Conservation (phyloP, 768 basidiomycete genomes). For the Mycena galopus region DNA sequence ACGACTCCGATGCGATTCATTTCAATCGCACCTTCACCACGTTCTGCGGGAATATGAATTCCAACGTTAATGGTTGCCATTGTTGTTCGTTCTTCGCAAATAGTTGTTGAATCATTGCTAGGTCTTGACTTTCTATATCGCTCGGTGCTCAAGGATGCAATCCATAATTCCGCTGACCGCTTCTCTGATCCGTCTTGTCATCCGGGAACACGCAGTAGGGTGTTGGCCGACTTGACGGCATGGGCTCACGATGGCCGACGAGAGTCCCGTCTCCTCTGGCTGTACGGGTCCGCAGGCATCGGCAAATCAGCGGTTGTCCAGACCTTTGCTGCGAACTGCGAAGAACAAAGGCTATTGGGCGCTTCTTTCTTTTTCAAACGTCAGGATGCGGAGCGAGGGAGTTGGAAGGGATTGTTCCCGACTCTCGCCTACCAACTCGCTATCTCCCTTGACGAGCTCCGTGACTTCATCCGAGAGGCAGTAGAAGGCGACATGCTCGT, state of each 20-base stretch:
- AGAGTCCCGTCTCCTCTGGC: constrained; percentile 30
- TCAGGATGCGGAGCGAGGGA: constrained; percentile 39
- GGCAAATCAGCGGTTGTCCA: constrained; percentile 42
- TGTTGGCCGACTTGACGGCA: background rate
- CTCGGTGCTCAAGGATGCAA: background rate
- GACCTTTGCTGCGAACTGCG: constrained; percentile 33
- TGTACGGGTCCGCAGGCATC: constrained; percentile 39
- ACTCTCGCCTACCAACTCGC: constrained; percentile 46
- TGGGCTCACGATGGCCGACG: background rate
- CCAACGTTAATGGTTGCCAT: too few species aligned
- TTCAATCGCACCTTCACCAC: too few species aligned
- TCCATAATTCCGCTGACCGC: constrained; percentile 13
- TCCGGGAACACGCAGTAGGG: constrained; percentile 6
- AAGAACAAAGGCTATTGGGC: constrained; percentile 34
- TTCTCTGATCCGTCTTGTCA: constrained; percentile 10
- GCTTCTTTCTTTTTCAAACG: constrained; percentile 52
- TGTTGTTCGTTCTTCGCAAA: too few species aligned
- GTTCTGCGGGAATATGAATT: too few species aligned
- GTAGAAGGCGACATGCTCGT: constrained; percentile 34
- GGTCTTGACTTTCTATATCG: constrained; percentile 45
- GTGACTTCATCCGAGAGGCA: constrained; percentile 15
- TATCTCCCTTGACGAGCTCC: constrained; percentile 7
- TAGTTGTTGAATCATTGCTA: too few species aligned
- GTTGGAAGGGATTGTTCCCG: constrained; percentile 41
- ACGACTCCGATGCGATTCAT: too few species aligned